Evolutionary conservation across 345 rosid species (phyloP), one percentile per base, ranked within the genome.

Genomic region (Camelina hispida): DNA sequence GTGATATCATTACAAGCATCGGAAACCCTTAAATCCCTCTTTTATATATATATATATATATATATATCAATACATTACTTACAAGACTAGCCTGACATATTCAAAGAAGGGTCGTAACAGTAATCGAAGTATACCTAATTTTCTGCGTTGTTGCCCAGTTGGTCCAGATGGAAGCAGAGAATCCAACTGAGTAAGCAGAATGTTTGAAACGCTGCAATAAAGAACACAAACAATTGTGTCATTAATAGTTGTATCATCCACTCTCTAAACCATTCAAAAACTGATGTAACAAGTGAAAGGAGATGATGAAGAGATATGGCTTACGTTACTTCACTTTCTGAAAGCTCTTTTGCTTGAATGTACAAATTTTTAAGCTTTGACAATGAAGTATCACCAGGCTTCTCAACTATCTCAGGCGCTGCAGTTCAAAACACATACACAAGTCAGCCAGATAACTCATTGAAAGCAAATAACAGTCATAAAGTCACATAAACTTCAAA

Each of bases 371-470:
- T 91, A 48, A 91, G 88, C 85, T 34, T 91, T 34, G 84, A 65
- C 51, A 90, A 84, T 20, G 93, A 87, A 78, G 6, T 79, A 84
- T 94, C 98, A 68, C 91, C 92, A 25, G 91, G 95, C 83, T 88
- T 94, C 87, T 90, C 98, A 75, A 91, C 91, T 71, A 91, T 82
- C 81, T 91, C 98, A 8, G 97, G 97, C 65, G 89, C 98, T 90
- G 87, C 81, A 78, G 16, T 62, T 38, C 28, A 25, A 62, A 61
- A 82, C 35, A 73, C 42, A 61, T 42, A 55, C 20, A 44, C 64
- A 2, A 43, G 57, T 76, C 68, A 68, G 57, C 68, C 62, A 66
- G 60, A 55, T 53, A 60, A 25, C 2, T 58, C 17, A 68, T 9
- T 9, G 12, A 37, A 37, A 43, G 47, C n/a, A 43, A 54, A 51